Percentiles rank a stretch among this genome's conserved stretches.
phyloP scores from a whole-genome alignment of 768 basidiomycete genomes.

The Kwoniella newhampshirensis region DNA sequence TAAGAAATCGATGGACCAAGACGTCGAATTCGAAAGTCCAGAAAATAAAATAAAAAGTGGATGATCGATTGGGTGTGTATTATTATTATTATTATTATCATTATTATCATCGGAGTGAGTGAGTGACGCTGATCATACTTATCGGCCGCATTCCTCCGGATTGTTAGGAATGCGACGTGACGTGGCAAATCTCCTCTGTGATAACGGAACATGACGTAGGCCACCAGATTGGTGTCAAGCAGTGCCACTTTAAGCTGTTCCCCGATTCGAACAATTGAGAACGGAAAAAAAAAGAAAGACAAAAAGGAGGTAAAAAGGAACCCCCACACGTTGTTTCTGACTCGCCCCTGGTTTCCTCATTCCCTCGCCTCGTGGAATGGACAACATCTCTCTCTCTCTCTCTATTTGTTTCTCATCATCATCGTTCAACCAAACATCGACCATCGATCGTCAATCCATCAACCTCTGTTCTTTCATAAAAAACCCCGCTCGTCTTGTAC shows the following conservation, averaged over 20 bases:
- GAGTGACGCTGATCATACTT: background rate
- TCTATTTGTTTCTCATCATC: constrained; percentile 1
- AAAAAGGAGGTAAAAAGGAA: no score
- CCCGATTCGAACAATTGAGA: no score
- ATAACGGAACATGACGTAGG: no score
- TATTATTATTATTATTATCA: background rate
- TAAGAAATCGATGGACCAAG: no score
- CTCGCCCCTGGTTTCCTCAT: constrained; percentile 4
- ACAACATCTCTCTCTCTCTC: background rate
- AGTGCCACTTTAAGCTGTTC: no score
- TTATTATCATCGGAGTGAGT: background rate
- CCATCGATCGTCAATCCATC: constrained; percentile 10
- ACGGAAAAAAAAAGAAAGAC: no score
- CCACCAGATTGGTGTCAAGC: no score
- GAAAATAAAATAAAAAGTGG: no score
- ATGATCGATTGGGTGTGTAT: background rate
- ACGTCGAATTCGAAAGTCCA: no score
- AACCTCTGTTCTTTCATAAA: background rate
- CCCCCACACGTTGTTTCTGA: background rate
- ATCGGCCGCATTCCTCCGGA: no score
- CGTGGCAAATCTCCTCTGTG: no score
- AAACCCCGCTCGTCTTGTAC: background rate
- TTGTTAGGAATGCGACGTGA: no score
- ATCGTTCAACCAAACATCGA: background rate
- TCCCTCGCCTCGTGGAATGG: constrained; percentile 7